Percentiles rank a stretch among this genome's conserved stretches.
These are phyloP conservation scores for Exophiala lecanii-corni DNA, from an alignment of 2,329 filamentous ascomycete genomes.

Conservation along the genomic window DNA sequence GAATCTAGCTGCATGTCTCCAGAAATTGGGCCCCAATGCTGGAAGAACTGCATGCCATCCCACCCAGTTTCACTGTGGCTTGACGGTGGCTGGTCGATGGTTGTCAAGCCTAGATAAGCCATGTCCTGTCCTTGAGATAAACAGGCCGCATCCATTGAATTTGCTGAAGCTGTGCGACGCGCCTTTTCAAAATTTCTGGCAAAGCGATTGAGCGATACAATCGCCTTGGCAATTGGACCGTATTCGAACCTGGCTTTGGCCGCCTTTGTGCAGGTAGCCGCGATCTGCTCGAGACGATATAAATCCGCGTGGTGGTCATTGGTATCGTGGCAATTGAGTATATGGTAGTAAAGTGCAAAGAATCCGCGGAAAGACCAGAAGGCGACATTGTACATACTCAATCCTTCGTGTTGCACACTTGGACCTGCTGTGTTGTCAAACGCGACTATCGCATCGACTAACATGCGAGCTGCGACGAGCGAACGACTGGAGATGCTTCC, in stretches of 20 bases:
- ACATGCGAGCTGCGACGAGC: neutral
- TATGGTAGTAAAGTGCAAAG: slow-evolving; percentile 2
- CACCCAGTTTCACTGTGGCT: neutral
- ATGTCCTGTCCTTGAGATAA: neutral
- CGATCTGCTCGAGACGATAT: neutral
- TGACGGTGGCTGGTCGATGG: neutral
- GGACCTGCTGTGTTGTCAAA: neutral
- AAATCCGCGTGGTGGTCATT: neutral
- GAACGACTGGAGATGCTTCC: neutral
- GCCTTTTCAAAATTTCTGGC: slow-evolving; percentile 2
- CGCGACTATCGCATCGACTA: neutral
- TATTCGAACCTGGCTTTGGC: neutral
- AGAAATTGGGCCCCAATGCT: neutral
- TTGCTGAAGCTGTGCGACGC: neutral
- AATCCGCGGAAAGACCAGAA: slow-evolving; percentile 2
- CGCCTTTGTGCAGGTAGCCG: neutral
- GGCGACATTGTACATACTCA: neutral
- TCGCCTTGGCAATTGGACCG: neutral
- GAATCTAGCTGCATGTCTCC: neutral
- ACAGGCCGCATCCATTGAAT: neutral
- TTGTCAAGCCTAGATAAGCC: neutral
- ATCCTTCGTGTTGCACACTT: neutral
- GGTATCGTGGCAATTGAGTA: neutral
- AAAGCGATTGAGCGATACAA: neutral
- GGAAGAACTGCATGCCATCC: neutral